Evolutionary conservation across 2,329 filamentous ascomycete genomes (phyloP), one percentile per base, ranked within the genome.

Genomic region (Ceratocystis papillata): DNA sequence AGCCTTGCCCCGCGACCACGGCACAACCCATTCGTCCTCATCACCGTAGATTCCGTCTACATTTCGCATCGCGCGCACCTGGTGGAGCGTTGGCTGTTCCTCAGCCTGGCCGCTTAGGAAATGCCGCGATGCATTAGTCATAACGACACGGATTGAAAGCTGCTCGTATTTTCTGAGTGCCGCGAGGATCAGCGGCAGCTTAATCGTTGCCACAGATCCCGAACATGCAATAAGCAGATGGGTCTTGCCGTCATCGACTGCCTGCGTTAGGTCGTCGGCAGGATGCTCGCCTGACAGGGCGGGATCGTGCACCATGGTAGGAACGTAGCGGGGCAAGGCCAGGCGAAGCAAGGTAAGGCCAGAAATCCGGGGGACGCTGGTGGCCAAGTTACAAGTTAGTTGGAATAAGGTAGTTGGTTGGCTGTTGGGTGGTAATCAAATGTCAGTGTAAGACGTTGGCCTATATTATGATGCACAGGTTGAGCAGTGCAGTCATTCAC

Each of bases 21-120:
- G 84, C 12, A 79, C 76, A 1, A 75, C 78, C 91, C 92, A 96
- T 75, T 97, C 94, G 69, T 92, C 89, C n/a, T 84, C 83, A 73
- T 97, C 90, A 7, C 81, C 79, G 75, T 96, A 92, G 61, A 96
- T 80, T 22, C 80, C 89, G 55, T 95, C 90, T 5, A 97, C 88
- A 69, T 88, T 87, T 2, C 85, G 83, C 4, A 89, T 75, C 2
- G 75, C 71, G 12, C 78, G 75, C 3, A 96, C 77, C 0, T 81
- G 75, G 0, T 79, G 76, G 1, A 94, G 74, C 0, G 80, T 78
- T 0, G 92, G 90, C 74, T 96, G 90, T 74, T 96, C 92, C 2
- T 75, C 73, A 44, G 85, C 83, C 73, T 96, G 89, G 33, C 87
- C 89, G 12, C 79, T 79, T 0, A 97, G 83, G 74, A 97, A 97